phyloP scores from a whole-genome alignment of 352 stramenopile genomes.

The Phytophthora agathidicida region DNA sequence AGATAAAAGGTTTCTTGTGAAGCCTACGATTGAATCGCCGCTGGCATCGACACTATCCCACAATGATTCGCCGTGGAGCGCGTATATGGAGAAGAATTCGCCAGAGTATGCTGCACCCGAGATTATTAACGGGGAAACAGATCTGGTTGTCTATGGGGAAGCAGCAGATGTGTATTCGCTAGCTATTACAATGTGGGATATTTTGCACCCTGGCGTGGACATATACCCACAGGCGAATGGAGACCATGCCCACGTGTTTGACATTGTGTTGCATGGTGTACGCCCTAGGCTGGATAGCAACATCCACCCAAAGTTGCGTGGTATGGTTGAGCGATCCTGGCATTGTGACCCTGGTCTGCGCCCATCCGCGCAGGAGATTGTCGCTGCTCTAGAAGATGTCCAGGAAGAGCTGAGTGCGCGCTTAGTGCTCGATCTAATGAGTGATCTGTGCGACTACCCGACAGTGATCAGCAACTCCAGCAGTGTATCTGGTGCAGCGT shows the following conservation, averaged over 20 bases:
- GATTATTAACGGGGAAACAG: slow-evolving; percentile 44
- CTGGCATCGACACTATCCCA: slow-evolving; percentile 12
- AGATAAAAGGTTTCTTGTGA: slow-evolving; percentile 3
- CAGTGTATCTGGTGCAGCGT: not conserved
- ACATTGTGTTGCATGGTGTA: slow-evolving; percentile 41
- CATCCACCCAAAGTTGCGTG: slow-evolving; percentile 14
- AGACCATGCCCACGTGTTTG: slow-evolving; percentile 47
- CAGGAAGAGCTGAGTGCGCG: slow-evolving; percentile 40
- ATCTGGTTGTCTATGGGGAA: slow-evolving; percentile 40
- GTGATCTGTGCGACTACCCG: slow-evolving; percentile 9
- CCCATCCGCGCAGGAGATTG: slow-evolving; percentile 37
- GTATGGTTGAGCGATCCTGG: slow-evolving; percentile 42
- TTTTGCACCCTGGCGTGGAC: slow-evolving; percentile 43
- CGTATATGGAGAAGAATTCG: slow-evolving; percentile 25
- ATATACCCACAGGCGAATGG: slow-evolving; percentile 40
- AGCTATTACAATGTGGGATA: slow-evolving; percentile 70
- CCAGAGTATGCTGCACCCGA: slow-evolving; percentile 70
- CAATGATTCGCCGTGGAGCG: slow-evolving; percentile 13
- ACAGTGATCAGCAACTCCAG: slow-evolving; percentile 2
- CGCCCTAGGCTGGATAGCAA: slow-evolving; percentile 40
- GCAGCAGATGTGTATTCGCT: slow-evolving; percentile 64
- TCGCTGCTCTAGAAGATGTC: slow-evolving; percentile 31
- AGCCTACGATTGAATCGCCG: slow-evolving; percentile 4
- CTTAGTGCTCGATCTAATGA: slow-evolving; percentile 28
- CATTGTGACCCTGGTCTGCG: slow-evolving; percentile 32